Base-by-base conservation (phyloP, 163 green algal species). In the Chlamydomonas reinhardtii region DNA sequence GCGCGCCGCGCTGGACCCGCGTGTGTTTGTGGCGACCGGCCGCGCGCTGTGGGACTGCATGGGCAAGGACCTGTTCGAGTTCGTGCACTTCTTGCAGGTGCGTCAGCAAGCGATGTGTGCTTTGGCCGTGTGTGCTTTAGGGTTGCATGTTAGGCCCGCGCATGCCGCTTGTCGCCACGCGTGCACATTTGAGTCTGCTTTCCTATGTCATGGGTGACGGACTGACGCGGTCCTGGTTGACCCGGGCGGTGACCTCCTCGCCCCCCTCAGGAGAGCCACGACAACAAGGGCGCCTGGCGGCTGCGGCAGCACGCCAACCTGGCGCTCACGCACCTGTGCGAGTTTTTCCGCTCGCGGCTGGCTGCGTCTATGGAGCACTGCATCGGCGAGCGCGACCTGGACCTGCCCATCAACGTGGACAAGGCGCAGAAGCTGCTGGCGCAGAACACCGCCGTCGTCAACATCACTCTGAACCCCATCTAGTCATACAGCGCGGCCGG, bases 11-110 rank as follows among this genome's bases (percentile, higher is more conserved):
- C 80, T 94, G 59, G 91, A 94, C 61, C 39, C 87, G 35, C 81
- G 89, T 59, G 90, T 94, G 71, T 94, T 92, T 88, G 83, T 93
- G 29, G 91, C 91, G 2, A 87, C 70, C 15, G 88, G 73, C 34
- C 78, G 90, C 32, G 90, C 89, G 22, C 86, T 94, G 62, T 94
- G 91, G 91, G 91, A 94, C 79, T 91, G 81, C 52, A 73, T 91
- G 35, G 91, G 89, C 34, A 86, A 89, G 74, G 89, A 94, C 69
- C 85, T 94, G 34, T 87, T 89, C 54, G 78, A 91, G 73, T 94
- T 92, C 73, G 87, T 93, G 39, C 76, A 92, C 65, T 76, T 75
- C 54, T 83, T 93, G 77, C 91, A 94, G 87, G 91, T 91, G 72
- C n/a, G n/a, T n/a, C n/a, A n/a, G n/a, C n/a, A n/a, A n/a, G n/a